Conservation (phyloP, 2,329 filamentous ascomycete species). For the Aspergillus sp. region DNA sequence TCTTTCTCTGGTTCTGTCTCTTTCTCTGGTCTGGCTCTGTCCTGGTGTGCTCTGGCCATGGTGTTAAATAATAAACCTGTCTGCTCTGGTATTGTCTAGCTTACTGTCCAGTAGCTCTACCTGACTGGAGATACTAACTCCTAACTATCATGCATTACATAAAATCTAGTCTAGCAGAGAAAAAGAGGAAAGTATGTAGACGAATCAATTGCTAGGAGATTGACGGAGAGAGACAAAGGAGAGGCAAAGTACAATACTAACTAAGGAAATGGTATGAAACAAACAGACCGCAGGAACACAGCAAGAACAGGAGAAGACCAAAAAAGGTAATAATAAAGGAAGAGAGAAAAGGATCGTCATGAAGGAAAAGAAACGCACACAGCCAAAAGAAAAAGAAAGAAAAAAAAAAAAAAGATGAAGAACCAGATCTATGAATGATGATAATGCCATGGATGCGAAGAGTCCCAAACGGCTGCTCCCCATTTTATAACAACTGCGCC, state of each 20-base stretch:
- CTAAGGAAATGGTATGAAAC: constrained; percentile 2
- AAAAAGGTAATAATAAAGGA: constrained; percentile 5
- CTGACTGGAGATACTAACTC: no score
- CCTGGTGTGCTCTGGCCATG: no score
- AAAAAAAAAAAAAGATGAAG: constrained; percentile 8
- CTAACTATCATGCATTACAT: no score
- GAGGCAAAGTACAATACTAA: constrained; percentile 9
- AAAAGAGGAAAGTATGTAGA: constrained; percentile 24
- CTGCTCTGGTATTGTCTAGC: no score
- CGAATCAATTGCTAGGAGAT: no score
- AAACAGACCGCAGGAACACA: constrained; percentile 9
- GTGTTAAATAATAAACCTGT: no score
- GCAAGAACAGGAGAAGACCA: constrained; percentile 11
- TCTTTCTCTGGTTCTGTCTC: no score
- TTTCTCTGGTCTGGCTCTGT: no score
- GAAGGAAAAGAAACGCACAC: constrained; percentile 13
- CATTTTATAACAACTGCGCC: constrained; percentile 31
- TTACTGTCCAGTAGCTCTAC: no score
- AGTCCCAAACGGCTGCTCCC: constrained; percentile 29
- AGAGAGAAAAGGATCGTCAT: constrained; percentile 11
- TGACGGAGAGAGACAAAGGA: no score
- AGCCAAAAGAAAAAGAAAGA: constrained; percentile 11
- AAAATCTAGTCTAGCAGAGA: no score
- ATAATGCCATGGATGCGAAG: constrained; percentile 33
- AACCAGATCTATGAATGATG: constrained; percentile 25